Conservation (phyloP, 306 rosid genomes). For the Phaseolus lunatus region DNA sequence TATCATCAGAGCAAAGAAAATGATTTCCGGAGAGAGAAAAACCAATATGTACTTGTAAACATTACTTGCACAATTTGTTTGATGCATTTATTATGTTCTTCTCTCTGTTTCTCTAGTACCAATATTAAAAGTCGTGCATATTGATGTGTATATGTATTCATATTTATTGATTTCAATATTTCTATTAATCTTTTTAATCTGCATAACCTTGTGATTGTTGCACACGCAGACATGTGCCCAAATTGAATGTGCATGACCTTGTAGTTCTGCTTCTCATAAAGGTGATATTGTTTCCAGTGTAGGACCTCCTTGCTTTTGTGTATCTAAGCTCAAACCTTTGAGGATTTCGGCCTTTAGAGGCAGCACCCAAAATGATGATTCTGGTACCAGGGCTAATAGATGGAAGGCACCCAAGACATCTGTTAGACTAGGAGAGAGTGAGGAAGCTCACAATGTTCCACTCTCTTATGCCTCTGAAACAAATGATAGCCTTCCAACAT, state of each 20-base stretch:
- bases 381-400: constrained; percentile 65
- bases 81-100: constrained; percentile 10
- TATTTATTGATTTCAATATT: constrained; percentile 23
- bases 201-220: constrained; percentile 15
- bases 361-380: constrained; percentile 59
- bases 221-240: not conserved
- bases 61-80: constrained; percentile 15
- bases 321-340: constrained; percentile 63
- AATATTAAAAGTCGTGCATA: constrained; percentile 3
- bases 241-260: constrained; percentile 30
- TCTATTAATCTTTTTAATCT: not conserved
- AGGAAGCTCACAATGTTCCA: constrained; percentile 72
- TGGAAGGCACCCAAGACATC: constrained; percentile 72
- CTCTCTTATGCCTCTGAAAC: constrained; percentile 74
- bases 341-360: constrained; percentile 86
- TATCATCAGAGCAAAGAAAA: constrained; percentile 6
- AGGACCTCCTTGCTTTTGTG: constrained; percentile 71
- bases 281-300: constrained; percentile 72
- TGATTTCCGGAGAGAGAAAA: constrained; percentile 26
- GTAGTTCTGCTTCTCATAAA: constrained; percentile 42
- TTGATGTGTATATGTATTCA: not conserved
- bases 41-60: constrained; percentile 19
- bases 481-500: constrained; percentile 58
- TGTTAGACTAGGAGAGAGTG: constrained; percentile 73
- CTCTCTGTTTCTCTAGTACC: constrained; percentile 21